Percentiles rank a stretch among this genome's conserved stretches.
phyloP scores from a whole-genome alignment of 495 filamentous ascomycete species.

The Schizothecium vesticola region DNA sequence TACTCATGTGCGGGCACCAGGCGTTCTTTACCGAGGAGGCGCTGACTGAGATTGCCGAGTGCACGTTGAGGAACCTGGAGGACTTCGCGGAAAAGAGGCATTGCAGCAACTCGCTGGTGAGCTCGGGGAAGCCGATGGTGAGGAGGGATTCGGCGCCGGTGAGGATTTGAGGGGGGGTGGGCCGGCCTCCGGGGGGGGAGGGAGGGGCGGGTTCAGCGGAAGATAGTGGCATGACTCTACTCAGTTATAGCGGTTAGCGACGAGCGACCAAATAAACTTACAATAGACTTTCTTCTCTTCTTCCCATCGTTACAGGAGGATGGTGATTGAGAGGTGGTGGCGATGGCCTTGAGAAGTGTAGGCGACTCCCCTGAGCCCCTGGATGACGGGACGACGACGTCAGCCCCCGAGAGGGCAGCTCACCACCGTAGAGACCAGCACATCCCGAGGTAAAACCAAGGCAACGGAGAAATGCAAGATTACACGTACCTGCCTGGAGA shows the following conservation, averaged over 20 bases:
- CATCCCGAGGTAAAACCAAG: too few species aligned
- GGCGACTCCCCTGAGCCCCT: not conserved
- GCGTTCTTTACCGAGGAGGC: constrained; percentile 67
- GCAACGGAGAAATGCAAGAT: too few species aligned
- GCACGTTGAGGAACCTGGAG: constrained; percentile 51
- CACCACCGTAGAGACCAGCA: not conserved
- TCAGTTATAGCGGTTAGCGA: not conserved
- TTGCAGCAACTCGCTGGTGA: constrained; percentile 37
- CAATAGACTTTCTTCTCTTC: not conserved
- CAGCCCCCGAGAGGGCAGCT: not conserved
- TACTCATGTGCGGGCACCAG: constrained; percentile 63
- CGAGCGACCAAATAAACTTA: not conserved
- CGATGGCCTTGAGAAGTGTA: not conserved
- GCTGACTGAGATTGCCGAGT: constrained; percentile 57
- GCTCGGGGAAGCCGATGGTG: constrained; percentile 12
- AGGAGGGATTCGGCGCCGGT: constrained; percentile 20
- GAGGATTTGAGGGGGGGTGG: constrained; percentile 15
- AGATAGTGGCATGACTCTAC: not conserved
- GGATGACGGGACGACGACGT: not conserved
- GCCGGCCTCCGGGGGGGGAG: not conserved
- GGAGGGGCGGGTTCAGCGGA: not conserved
- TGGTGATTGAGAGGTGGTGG: not conserved
- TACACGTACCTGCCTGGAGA: too few species aligned
- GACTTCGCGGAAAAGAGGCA: constrained; percentile 27
- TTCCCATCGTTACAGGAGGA: not conserved